These are phyloP conservation scores for Skeletonema menzelii DNA, from an alignment of 108 stramenopile species.

Conservation along the genomic window DNA sequence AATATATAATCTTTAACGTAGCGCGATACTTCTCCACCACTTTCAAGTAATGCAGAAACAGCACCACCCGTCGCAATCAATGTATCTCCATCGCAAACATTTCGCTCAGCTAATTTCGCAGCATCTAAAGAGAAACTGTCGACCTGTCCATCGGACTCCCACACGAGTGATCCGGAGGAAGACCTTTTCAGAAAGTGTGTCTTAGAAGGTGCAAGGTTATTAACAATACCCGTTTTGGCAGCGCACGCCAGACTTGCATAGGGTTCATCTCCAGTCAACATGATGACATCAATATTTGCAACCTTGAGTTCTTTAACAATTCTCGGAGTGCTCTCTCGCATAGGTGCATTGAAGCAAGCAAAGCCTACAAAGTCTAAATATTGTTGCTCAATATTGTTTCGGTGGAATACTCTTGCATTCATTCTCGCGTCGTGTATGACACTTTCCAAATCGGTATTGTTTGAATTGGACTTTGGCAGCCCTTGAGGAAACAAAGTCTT, in stretches of 20 bases:
- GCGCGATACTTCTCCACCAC: constrained; percentile 5
- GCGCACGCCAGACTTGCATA: constrained; percentile 55
- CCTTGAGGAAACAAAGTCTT: constrained; percentile 50
- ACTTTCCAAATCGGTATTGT: constrained; percentile 12
- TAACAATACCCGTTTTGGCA: constrained; percentile 35
- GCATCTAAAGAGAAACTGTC: constrained; percentile 8
- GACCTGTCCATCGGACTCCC: constrained; percentile 14
- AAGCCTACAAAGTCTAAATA: constrained; percentile 47
- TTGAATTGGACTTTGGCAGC: constrained; percentile 17
- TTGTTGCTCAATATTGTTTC: constrained; percentile 45
- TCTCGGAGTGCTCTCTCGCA: constrained; percentile 50
- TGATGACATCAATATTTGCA: constrained; percentile 46
- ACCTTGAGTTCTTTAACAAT: constrained; percentile 46
- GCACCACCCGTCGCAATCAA: constrained; percentile 52
- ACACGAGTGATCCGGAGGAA: not conserved
- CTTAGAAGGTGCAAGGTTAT: constrained; percentile 1
- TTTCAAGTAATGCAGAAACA: constrained; percentile 40
- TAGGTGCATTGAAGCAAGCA: constrained; percentile 63
- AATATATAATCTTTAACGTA: constrained; percentile 10
- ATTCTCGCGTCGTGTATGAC: constrained; percentile 17
- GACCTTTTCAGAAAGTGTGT: constrained; percentile 44
- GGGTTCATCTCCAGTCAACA: constrained; percentile 70
- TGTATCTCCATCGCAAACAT: constrained; percentile 17
- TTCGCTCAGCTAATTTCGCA: constrained; percentile 4
- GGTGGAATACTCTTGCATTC: constrained; percentile 25